Conservation (phyloP, 768 basidiomycete genomes). For the Mrakia hoshinonis region DNA sequence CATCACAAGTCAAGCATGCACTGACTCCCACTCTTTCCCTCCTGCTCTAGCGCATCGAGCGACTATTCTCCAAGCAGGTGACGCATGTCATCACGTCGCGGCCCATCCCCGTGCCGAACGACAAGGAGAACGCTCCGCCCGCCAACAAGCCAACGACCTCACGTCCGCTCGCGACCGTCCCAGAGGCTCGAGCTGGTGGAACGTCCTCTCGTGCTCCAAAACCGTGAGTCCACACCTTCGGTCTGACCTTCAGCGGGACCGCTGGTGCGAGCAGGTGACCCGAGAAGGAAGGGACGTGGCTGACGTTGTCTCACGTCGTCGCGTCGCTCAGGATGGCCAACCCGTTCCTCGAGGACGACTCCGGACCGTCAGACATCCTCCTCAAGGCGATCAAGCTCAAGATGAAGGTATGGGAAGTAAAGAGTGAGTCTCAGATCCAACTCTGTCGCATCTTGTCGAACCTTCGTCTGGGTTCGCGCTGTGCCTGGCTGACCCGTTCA, state of each 20-base stretch:
- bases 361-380: conserved; percentile 50
- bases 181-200: not conserved
- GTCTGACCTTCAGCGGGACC: not conserved
- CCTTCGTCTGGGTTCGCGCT: not conserved
- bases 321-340: conserved; percentile 18
- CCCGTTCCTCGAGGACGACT: conserved; percentile 35
- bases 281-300: not conserved
- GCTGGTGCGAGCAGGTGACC: not conserved
- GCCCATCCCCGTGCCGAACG: conserved; percentile 32
- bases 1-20: too few species aligned
- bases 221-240: not conserved
- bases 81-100: conserved; percentile 70
- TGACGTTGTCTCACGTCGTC: not conserved
- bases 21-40: not conserved
- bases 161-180: not conserved
- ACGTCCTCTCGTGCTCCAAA: not conserved
- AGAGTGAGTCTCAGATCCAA: conserved; percentile 38
- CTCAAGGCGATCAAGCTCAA: conserved; percentile 59
- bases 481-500: not conserved
- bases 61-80: conserved; percentile 76
- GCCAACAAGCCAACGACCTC: not conserved
- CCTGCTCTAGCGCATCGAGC: conserved; percentile 59
- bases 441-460: not conserved
- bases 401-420: conserved; percentile 78
- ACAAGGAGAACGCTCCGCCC: conserved; percentile 27